Base-by-base conservation (phyloP, 139 green algal species). In the Ettlia oleoabundans region DNA sequence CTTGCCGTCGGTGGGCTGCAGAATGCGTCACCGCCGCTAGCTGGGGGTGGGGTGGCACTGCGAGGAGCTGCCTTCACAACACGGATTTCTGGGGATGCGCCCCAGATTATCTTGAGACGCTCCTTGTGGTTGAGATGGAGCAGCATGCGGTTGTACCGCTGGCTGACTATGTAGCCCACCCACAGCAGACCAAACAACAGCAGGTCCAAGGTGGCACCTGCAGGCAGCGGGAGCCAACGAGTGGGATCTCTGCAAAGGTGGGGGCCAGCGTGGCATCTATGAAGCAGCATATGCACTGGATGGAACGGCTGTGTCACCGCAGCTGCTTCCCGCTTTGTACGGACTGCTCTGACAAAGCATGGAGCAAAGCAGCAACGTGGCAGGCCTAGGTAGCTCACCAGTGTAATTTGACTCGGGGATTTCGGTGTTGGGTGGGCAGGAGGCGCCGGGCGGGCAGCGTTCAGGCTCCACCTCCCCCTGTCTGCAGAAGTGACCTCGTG, bases 401-500 rank as follows among this genome's bases (percentile, higher is more conserved):
- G 80, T 79, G 30, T 81, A 84, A 63, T 91, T 91, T 35, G 86
- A 62, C 2, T 67, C 47, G 5, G 82, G 82, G 21, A 88, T 78
- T 37, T 93, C 88, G 18, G 85, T 90, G 32, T 51, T 30, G 13
- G 68, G 51, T 1, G 81, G 81, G 86, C 89, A 93, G 42, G 51
- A 58, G 24, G 82, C 85, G 28, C 90, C 78, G 10, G 84, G 80
- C 26, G 89, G 89, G 84, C 89, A 93, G n/a, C 62, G 53, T 10
- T 43, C 65, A 26, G 80, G 82, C 52, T 74, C 55, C 33, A 22
- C 10, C 1, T 61, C 41, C 18, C 73, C 73, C 73, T 86, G 80
- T 15, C 85, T 85, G 82, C 89, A 93, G 78, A 87, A 93, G 51
- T 90, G 68, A 28, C 88, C 83, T 4, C 42, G 21, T 0, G 82